Conservation (phyloP, 2,329 filamentous ascomycete genomes). For the Xylariaceae sp. region DNA sequence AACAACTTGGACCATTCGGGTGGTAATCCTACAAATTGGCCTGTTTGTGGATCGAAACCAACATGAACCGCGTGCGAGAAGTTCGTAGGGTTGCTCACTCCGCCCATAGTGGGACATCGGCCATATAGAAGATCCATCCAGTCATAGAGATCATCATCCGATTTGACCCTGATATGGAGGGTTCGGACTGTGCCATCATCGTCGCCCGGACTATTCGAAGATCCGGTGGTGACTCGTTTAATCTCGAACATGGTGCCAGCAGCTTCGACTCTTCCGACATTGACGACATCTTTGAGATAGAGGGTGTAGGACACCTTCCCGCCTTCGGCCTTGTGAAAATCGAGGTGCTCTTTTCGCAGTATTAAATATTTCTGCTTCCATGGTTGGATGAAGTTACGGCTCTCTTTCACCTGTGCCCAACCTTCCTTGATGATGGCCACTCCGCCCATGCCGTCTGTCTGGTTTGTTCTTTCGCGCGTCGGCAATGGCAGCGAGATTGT, state of each 20-base stretch:
- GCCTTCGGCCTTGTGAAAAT: slow-evolving; percentile 88
- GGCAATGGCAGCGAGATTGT: slow-evolving; percentile 65
- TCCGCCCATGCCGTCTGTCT: slow-evolving; percentile 59
- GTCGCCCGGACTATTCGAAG: slow-evolving; percentile 66
- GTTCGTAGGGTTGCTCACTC: slow-evolving; percentile 96
- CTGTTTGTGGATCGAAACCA: slow-evolving; percentile 91
- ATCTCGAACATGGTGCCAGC: slow-evolving; percentile 93
- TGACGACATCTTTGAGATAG: slow-evolving; percentile 78
- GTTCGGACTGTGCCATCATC: slow-evolving; percentile 77
- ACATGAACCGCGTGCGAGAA: slow-evolving; percentile 97
- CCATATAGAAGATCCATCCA: slow-evolving; percentile 99
- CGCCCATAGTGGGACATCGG: slow-evolving; percentile 93
- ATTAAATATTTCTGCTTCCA: slow-evolving; percentile 94
- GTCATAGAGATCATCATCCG: slow-evolving; percentile 93
- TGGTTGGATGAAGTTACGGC: slow-evolving; percentile 72
- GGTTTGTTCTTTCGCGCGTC: slow-evolving; percentile 53
- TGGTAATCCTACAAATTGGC: slow-evolving; percentile 89
- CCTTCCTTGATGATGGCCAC: slow-evolving; percentile 75
- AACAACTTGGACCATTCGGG: slow-evolving; percentile 96
- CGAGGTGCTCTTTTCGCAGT: slow-evolving; percentile 83
- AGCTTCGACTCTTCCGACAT: slow-evolving; percentile 84
- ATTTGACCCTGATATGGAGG: slow-evolving; percentile 88
- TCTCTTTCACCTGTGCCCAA: slow-evolving; percentile 84
- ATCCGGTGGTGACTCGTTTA: slow-evolving; percentile 64
- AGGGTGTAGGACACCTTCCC: slow-evolving; percentile 85